Percentiles rank a stretch among this genome's conserved stretches.
Evolutionary conservation across 2,329 filamentous ascomycete species (phyloP).

Genomic region (Hymenotorrendiella dingleyae): DNA sequence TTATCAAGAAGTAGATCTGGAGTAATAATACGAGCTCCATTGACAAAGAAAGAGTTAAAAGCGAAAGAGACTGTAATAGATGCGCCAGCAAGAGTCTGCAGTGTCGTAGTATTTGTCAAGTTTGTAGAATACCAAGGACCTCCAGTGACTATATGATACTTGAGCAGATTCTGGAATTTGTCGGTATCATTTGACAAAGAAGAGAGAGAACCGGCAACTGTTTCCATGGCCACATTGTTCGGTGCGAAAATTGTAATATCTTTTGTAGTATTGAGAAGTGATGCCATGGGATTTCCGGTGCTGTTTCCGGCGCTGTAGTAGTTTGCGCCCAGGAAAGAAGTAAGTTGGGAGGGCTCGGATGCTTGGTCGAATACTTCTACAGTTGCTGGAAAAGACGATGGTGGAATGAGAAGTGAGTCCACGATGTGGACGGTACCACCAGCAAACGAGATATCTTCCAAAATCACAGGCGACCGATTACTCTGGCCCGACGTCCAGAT

Average conservation of each 20-base stretch:
- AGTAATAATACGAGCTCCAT: slow-evolving; percentile 32
- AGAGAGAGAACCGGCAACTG: slow-evolving; percentile 24
- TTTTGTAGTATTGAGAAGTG: slow-evolving; percentile 32
- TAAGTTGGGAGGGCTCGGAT: slow-evolving; percentile 29
- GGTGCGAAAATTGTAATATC: slow-evolving; percentile 45
- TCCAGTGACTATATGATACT: slow-evolving; percentile 30
- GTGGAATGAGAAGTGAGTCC: slow-evolving; percentile 43
- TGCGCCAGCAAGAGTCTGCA: slow-evolving; percentile 21
- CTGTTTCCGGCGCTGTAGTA: slow-evolving; percentile 4
- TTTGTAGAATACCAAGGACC: slow-evolving; percentile 21
- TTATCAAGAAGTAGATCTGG: slow-evolving; percentile 30
- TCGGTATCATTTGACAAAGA: slow-evolving; percentile 17
- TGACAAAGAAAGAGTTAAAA: slow-evolving; percentile 33
- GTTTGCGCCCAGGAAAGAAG: slow-evolving; percentile 30
- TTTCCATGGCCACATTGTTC: slow-evolving; percentile 26
- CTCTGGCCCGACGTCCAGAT: slow-evolving; percentile 5
- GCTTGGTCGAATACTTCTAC: slow-evolving; percentile 12
- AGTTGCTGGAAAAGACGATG: slow-evolving; percentile 31
- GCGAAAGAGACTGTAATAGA: slow-evolving; percentile 30
- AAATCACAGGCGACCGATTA: slow-evolving; percentile 4
- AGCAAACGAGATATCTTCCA: slow-evolving; percentile 37
- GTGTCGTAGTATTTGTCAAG: slow-evolving; percentile 19
- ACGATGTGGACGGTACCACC: slow-evolving; percentile 44
- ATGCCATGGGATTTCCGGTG: slow-evolving; percentile 24
- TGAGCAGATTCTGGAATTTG: slow-evolving; percentile 23